These are phyloP conservation scores for Soucietia sequanensis DNA, from an alignment of 805 yeast genomes.

Conservation along the genomic window DNA sequence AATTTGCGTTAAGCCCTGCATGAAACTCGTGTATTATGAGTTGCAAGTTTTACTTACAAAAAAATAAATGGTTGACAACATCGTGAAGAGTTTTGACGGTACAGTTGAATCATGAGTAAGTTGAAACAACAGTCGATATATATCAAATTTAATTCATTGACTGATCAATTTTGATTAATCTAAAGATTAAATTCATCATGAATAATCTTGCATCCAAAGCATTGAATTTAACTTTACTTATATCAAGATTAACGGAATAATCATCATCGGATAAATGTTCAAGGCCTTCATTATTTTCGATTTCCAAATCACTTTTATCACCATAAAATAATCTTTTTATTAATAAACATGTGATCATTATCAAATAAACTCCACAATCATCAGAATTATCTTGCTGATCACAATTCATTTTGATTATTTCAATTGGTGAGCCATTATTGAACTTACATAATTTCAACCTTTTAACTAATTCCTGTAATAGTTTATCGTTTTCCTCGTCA, in stretches of 20 bases:
- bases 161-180: background rate
- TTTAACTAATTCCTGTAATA: slow-evolving; percentile 21
- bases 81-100: too few relatives aligned
- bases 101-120: too few relatives aligned
- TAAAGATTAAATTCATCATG: slow-evolving; percentile 24
- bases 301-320: slow-evolving; percentile 4
- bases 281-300: slow-evolving; percentile 1
- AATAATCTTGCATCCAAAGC: slow-evolving; percentile 50
- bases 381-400: slow-evolving; percentile 66
- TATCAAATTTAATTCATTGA: too few relatives aligned
- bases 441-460: slow-evolving; percentile 22
- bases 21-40: too few relatives aligned
- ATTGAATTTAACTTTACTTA: slow-evolving; percentile 42
- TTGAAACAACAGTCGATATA: too few relatives aligned
- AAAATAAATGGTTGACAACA: too few relatives aligned
- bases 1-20: background rate
- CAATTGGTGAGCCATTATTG: slow-evolving; percentile 17
- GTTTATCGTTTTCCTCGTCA: slow-evolving; percentile 31
- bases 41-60: too few relatives aligned
- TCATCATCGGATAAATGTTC: slow-evolving; percentile 11
- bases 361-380: slow-evolving; percentile 58
- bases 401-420: slow-evolving; percentile 32
- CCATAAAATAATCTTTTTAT: slow-evolving; percentile 23
- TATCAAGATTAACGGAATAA: slow-evolving; percentile 32
- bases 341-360: slow-evolving; percentile 39